Conservation (phyloP, 2,329 filamentous ascomycete genomes). For the Aspergillus luchuensis region DNA sequence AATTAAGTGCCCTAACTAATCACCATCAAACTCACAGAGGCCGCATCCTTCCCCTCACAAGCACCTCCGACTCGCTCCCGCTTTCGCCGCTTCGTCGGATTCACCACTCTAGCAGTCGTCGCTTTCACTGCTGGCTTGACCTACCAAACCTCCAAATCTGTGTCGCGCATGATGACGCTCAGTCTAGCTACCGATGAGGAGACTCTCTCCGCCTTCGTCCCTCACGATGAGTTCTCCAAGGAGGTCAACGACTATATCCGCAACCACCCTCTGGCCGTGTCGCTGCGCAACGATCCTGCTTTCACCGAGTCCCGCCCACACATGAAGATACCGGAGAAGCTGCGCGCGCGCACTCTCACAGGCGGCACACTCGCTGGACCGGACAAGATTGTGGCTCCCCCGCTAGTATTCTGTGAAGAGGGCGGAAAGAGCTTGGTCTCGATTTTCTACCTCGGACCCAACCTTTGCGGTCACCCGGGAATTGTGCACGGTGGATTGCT, state of each 20-base stretch:
- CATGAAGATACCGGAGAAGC: constrained; percentile 73
- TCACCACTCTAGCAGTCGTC: constrained; percentile 38
- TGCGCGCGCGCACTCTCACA: constrained; percentile 76
- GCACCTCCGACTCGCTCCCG: constrained; percentile 27
- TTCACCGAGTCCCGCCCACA: constrained; percentile 81
- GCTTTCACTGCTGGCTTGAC: constrained; percentile 36
- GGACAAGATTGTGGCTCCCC: constrained; percentile 76
- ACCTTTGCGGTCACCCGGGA: constrained; percentile 85
- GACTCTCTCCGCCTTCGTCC: constrained; percentile 66
- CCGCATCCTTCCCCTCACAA: constrained; percentile 12
- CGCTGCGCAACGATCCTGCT: constrained; percentile 66
- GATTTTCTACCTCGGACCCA: constrained; percentile 74
- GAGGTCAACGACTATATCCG: constrained; percentile 74
- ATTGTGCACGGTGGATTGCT: constrained; percentile 89
- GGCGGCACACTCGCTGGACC: constrained; percentile 75
- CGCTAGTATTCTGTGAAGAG: constrained; percentile 72
- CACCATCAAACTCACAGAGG: background rate
- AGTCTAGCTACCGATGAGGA: constrained; percentile 68
- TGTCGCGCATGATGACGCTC: constrained; percentile 38
- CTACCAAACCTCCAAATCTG: constrained; percentile 30
- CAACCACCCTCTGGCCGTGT: constrained; percentile 70
- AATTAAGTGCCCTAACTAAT: background rate
- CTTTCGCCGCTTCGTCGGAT: constrained; percentile 39
- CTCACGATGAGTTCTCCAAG: constrained; percentile 53
- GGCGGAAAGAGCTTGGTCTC: constrained; percentile 69